Evolutionary conservation across 179 eudicot genomes (phyloP), one percentile per base, ranked within the genome.

Genomic region (Gypsophila paniculata): DNA sequence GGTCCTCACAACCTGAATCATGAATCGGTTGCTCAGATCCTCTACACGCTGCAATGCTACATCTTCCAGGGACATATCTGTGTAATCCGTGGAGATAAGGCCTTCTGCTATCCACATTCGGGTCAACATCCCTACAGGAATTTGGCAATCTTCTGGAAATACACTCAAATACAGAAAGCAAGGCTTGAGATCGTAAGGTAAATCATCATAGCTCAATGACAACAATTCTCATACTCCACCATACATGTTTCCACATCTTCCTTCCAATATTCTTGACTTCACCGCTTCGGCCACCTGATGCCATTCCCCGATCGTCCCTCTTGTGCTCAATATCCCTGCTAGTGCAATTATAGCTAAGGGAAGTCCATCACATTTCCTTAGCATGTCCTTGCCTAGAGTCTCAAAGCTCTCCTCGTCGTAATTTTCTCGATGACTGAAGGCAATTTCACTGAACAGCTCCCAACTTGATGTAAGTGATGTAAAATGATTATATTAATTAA

Each of bases 101-200:
- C 86, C 86, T 65, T 86, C 90, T 0, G 90, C 87, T 48, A 88
- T 79, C 93, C 91, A 88, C 75, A 86, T 79, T 21, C 85, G 53
- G 21, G 86, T 82, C 39, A 88, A 38, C 62, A 60, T 76, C 68
- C 82, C 82, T 9, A 76, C 64, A 13, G 79, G 72, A 22, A 88
- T 81, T 38, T 53, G 73, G 39, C 67, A 72, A 7, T 82, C 87
- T 70, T 79, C 84, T 2, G 79, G 93, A 58, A 86, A 88, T n/a
- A 53, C 67, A 39, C 83, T 79, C 21, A 85, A 77, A 63, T 88
- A 85, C 58, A 86, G 75, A 78, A 88, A 88, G 72, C 88, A 88
- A 10, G 77, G 78, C 68, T 85, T 86, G 15, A 88, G 70, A 51
- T 80, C 75, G 68, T 48, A 74, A 14, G 86, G 85, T 29, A 85